These are phyloP conservation scores for Aspergillus egyptiacus DNA, from an alignment of 495 filamentous ascomycete species.

Conservation along the genomic window DNA sequence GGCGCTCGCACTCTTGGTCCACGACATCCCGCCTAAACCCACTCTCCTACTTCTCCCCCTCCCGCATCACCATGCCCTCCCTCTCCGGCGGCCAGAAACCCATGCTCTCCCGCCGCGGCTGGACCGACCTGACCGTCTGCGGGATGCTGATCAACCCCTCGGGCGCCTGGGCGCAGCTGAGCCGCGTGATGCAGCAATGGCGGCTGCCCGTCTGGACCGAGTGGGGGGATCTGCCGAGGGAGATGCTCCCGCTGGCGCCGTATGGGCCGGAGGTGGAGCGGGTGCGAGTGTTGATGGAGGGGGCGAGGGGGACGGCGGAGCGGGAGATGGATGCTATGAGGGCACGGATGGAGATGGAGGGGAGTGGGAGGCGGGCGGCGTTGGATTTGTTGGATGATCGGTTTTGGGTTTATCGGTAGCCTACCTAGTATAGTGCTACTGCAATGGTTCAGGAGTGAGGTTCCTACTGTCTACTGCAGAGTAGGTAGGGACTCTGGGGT, in stretches of 20 bases:
- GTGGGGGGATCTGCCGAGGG: slow-evolving; percentile 3
- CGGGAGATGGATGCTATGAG: slow-evolving; percentile 3
- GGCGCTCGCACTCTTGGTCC: neutral
- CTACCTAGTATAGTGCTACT: too few species aligned
- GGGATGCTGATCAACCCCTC: slow-evolving; percentile 2
- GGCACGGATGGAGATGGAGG: neutral
- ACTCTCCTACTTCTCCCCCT: neutral
- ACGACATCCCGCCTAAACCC: neutral
- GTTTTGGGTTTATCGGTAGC: slow-evolving; percentile 10
- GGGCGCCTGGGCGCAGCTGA: neutral
- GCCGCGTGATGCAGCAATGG: neutral
- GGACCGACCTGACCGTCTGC: neutral
- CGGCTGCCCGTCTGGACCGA: neutral
- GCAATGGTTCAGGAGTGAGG: too few species aligned
- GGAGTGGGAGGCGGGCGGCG: slow-evolving; percentile 1
- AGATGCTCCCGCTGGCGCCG: slow-evolving; percentile 5
- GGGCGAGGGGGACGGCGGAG: slow-evolving; percentile 1
- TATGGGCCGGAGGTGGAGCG: slow-evolving; percentile 9
- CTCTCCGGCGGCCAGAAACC: slow-evolving; percentile 8
- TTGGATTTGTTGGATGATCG: slow-evolving; percentile 13
- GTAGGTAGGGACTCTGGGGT: too few species aligned
- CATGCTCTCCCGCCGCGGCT: slow-evolving; percentile 2
- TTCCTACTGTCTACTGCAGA: too few species aligned
- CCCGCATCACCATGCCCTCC: neutral
- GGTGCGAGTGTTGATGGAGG: slow-evolving; percentile 2